Conservation (phyloP, 306 rosid genomes). For the Sechiopsis laciniata region DNA sequence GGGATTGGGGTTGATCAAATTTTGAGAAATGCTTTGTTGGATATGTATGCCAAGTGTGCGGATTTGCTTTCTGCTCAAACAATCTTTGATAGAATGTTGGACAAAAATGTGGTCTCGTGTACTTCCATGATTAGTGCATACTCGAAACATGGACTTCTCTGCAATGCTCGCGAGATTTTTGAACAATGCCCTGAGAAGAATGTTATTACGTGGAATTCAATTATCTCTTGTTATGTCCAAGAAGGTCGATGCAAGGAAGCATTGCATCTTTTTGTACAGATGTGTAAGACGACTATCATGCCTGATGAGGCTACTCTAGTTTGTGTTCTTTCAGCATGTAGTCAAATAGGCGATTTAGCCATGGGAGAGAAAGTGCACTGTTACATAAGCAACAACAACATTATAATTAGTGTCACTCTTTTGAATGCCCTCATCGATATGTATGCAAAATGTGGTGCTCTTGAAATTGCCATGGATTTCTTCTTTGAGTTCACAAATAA, state of each 20-base stretch:
- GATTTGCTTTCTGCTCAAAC: conserved; percentile 38
- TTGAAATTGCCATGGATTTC: conserved; percentile 41
- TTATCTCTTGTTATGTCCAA: conserved; percentile 52
- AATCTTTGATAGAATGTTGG: conserved; percentile 42
- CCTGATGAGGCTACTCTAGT: conserved; percentile 67
- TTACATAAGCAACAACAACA: conserved; percentile 31
- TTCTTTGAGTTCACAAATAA: conserved; percentile 40
- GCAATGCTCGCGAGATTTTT: conserved; percentile 37
- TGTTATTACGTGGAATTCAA: conserved; percentile 72
- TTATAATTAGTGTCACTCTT: conserved; percentile 35
- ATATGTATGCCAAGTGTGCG: conserved; percentile 70
- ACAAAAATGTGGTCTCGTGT: conserved; percentile 57
- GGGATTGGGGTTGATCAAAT: conserved; percentile 51
- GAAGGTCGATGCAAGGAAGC: conserved; percentile 51
- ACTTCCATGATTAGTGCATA: conserved; percentile 61
- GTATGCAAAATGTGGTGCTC: conserved; percentile 69
- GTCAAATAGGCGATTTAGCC: conserved; percentile 59
- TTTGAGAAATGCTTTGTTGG: conserved; percentile 50
- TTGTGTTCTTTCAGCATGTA: conserved; percentile 51
- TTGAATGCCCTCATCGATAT: conserved; percentile 53
- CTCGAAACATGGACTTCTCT: conserved; percentile 46
- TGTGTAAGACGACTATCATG: conserved; percentile 42
- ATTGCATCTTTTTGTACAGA: conserved; percentile 44
- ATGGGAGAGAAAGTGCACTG: conserved; percentile 46
- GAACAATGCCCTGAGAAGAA: conserved; percentile 54